These are phyloP conservation scores for Tylopilus sp. DNA, from an alignment of 1,284 basidiomycete genomes.

Conservation along the genomic window DNA sequence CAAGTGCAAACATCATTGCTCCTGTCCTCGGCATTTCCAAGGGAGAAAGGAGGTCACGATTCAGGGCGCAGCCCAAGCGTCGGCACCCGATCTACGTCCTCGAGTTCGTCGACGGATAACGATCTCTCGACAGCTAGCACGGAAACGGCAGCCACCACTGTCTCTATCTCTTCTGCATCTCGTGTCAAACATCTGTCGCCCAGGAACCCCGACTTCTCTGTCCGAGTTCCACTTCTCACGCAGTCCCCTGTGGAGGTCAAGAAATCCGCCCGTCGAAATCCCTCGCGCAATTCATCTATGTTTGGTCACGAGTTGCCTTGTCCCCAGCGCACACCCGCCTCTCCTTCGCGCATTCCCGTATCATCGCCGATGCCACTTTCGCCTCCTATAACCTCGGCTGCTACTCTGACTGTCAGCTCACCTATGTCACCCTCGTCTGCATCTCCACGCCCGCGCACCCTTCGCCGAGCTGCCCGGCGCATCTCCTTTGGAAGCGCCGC, in stretches of 20 bases:
- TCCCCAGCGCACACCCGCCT: slow-evolving; percentile 32
- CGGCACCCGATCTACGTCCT: slow-evolving; percentile 25
- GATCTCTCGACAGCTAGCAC: slow-evolving; percentile 35
- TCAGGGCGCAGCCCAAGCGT: slow-evolving; percentile 17
- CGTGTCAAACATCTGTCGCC: slow-evolving; percentile 21
- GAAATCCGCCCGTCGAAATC: slow-evolving; percentile 33
- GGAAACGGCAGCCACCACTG: slow-evolving; percentile 33
- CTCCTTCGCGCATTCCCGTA: slow-evolving; percentile 32
- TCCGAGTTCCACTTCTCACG: slow-evolving; percentile 20
- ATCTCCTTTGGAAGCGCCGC: slow-evolving; percentile 29
- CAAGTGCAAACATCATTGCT: slow-evolving; percentile 20
- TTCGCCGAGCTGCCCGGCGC: slow-evolving; percentile 34
- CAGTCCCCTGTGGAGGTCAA: slow-evolving; percentile 16
- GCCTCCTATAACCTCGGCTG: slow-evolving; percentile 13
- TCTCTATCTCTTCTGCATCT: slow-evolving; percentile 24
- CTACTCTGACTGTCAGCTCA: neutral
- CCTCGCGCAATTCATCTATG: slow-evolving; percentile 33
- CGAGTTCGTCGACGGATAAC: slow-evolving; percentile 33
- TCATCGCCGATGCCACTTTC: slow-evolving; percentile 31
- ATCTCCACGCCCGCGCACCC: slow-evolving; percentile 30
- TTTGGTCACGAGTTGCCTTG: slow-evolving; percentile 33
- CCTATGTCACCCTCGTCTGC: slow-evolving; percentile 2
- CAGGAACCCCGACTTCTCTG: slow-evolving; percentile 10
- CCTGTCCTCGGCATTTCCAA: slow-evolving; percentile 21
- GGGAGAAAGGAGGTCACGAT: slow-evolving; percentile 14